These are phyloP conservation scores for Hirsutella thompsonii DNA, from an alignment of 2,329 filamentous ascomycete species.

Conservation along the genomic window DNA sequence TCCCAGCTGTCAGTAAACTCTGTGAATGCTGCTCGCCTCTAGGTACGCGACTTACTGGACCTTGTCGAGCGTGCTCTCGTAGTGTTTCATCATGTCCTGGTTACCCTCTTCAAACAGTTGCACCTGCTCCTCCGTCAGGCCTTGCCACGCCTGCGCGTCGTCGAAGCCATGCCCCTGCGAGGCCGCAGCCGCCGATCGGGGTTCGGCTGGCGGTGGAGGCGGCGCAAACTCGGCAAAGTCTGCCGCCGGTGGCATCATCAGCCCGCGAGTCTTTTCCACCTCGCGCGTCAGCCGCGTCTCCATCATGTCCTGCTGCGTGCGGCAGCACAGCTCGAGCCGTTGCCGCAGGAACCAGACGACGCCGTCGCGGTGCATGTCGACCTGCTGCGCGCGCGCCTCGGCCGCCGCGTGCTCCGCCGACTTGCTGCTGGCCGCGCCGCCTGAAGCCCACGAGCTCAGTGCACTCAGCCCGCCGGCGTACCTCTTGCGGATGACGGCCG, in stretches of 20 bases:
- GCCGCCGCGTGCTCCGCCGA: slow-evolving; percentile 56
- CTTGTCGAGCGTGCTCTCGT: slow-evolving; percentile 87
- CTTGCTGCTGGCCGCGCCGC: slow-evolving; percentile 33
- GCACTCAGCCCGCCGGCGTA: slow-evolving; percentile 51
- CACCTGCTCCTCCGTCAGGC: slow-evolving; percentile 70
- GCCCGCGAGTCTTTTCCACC: slow-evolving; percentile 78
- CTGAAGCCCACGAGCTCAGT: slow-evolving; percentile 53
- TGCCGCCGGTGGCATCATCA: slow-evolving; percentile 33
- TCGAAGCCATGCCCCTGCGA: slow-evolving; percentile 6
- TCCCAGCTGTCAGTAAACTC: slow-evolving; percentile 3
- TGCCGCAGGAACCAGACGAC: slow-evolving; percentile 73
- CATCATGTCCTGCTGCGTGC: slow-evolving; percentile 83
- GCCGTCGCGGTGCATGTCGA: slow-evolving; percentile 63
- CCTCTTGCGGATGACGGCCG: slow-evolving; percentile 59
- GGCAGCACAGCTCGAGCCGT: slow-evolving; percentile 61
- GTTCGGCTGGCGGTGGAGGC: slow-evolving; percentile 6
- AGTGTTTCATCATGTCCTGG: slow-evolving; percentile 82
- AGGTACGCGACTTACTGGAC: slow-evolving; percentile 58
- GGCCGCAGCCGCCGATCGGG: slow-evolving; percentile 1
- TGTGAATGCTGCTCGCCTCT: no score
- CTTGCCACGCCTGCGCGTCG: slow-evolving; percentile 22
- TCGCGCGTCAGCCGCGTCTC: slow-evolving; percentile 75
- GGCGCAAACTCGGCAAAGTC: slow-evolving; percentile 20
- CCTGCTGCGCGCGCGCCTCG: slow-evolving; percentile 54
- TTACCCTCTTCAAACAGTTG: slow-evolving; percentile 93